Evolutionary conservation across 306 rosid genomes (phyloP), one percentile per base, ranked within the genome.

Genomic region (Sphenostylis stenocarpa): DNA sequence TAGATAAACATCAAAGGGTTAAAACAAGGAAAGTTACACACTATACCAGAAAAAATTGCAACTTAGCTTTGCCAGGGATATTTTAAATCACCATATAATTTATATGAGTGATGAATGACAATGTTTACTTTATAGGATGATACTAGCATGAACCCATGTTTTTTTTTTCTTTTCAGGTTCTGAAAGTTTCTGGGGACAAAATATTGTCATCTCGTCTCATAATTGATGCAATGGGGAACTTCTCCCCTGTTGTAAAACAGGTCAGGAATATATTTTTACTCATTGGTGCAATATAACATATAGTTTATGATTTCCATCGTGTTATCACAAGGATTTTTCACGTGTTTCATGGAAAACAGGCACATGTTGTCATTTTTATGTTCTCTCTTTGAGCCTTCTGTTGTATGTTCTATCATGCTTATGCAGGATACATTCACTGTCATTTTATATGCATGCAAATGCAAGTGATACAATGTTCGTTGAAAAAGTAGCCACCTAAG

Each of bases 161-260:
- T 29, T 48, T 12, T 26, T 75, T 85, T 77, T 56, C 16, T 67
- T 67, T 36, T 24, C 77, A 90, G 96, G 89, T 89, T 74, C 73
- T 90, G 72, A 86, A 87, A 84, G 91, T 92, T 71, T 76, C 84
- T 4, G 92, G 85, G n/a, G 96, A 84, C 66, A 88, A 86, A 60
- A 76, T 82, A 64, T 81, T 92, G 79, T 83, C 97, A 31, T 90
- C 92, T 76, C 86, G 85, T 79, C 97, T 92, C 75, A 71, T 93
- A 75, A 83, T 95, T 74, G 97, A 95, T 80, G 97, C 98, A 78
- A 95, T 90, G 98, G 98, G 98, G 72, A 95, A 95, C 87, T 95
- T 92, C 74, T 95, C 98, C 48, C 97, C 98, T 19, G 71, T 95
- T 49, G 98, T 95, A 77, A 92, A 88, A 75, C 98, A 95, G 93